A percentile compares a stretch with the other conserved stretches of the same genome.
phyloP scores from a whole-genome alignment of 148 eudicot species.

The Chenopodium formosanum region DNA sequence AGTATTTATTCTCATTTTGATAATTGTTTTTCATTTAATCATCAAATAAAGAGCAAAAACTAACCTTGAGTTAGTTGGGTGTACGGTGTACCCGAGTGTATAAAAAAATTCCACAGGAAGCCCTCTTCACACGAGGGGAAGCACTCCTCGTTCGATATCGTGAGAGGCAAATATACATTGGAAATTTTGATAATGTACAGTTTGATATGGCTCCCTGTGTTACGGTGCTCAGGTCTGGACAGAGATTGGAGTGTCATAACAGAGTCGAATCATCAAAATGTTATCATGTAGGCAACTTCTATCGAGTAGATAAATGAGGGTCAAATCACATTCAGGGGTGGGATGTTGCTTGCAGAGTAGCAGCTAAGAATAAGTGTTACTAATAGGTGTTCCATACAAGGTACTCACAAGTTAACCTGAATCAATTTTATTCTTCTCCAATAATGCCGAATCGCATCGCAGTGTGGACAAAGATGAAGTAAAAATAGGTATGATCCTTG shows the following conservation, averaged over 20 bases:
- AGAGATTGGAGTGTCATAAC: neutral
- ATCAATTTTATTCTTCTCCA: neutral
- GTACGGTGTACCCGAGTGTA: too few species aligned
- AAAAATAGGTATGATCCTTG: neutral
- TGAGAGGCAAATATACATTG: too few species aligned
- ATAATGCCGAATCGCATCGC: neutral
- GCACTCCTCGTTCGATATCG: too few species aligned
- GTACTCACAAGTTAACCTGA: neutral
- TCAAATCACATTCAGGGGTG: neutral
- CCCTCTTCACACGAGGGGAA: too few species aligned
- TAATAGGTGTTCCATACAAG: neutral
- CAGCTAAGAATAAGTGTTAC: neutral
- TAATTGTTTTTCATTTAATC: too few species aligned
- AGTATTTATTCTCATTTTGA: too few species aligned
- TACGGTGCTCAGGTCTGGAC: neutral
- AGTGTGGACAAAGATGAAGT: neutral
- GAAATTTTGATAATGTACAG: too few species aligned
- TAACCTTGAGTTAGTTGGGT: too few species aligned
- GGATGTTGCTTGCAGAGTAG: neutral
- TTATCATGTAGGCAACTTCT: neutral
- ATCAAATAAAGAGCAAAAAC: too few species aligned
- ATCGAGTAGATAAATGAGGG: neutral
- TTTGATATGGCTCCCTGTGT: too few species aligned
- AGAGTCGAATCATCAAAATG: neutral
- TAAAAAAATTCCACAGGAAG: too few species aligned